These are phyloP conservation scores for Akebia trifoliata DNA, from an alignment of 164 flowering plant genomes.

Conservation along the genomic window DNA sequence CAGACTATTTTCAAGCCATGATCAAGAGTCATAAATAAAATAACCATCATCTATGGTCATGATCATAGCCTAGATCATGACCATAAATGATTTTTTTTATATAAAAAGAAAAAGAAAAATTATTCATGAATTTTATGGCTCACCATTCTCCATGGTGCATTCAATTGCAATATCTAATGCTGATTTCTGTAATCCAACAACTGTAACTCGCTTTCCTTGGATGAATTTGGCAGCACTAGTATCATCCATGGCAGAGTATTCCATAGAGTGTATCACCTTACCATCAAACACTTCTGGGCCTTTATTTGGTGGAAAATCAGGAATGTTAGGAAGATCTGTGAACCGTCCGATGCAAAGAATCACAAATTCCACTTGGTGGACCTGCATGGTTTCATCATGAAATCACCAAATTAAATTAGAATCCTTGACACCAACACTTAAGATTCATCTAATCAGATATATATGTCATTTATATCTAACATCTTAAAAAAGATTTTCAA, in stretches of 20 bases:
- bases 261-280: constrained; percentile 52
- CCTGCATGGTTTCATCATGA: constrained; percentile 9
- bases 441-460: too few species aligned
- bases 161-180: constrained; percentile 46
- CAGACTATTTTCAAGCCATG: too few species aligned
- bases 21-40: too few species aligned
- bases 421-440: too few species aligned
- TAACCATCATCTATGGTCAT: too few species aligned
- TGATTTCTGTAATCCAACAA: constrained; percentile 48
- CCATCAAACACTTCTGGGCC: constrained; percentile 51
- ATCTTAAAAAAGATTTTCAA: too few species aligned
- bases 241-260: constrained; percentile 46
- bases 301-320: constrained; percentile 31
- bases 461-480: too few species aligned
- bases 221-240: constrained; percentile 28
- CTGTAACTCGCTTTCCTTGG: constrained; percentile 31
- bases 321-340: constrained; percentile 47
- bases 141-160: constrained; percentile 35
- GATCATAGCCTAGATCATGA: too few species aligned
- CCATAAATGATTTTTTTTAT: too few species aligned
- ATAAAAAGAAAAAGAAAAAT: too few species aligned
- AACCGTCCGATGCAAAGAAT: constrained; percentile 45
- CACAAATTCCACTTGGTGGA: constrained; percentile 37
- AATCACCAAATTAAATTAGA: too few species aligned
- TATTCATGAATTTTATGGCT: not conserved